These are phyloP conservation scores for Quercus tomentella DNA, from an alignment of 331 rosid species.

Conservation along the genomic window DNA sequence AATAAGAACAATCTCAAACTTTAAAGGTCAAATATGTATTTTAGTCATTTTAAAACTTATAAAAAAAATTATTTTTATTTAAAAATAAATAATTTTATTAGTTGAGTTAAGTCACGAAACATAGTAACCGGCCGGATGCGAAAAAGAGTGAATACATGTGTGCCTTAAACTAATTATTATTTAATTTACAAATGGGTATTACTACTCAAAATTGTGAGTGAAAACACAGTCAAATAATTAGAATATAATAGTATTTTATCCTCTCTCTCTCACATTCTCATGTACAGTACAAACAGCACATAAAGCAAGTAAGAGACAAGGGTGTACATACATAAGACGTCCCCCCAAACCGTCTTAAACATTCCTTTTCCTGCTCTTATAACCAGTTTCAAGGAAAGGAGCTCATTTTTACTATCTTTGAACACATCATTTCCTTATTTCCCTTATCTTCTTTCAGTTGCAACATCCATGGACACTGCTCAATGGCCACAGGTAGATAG, in stretches of 20 bases:
- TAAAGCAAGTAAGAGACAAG: slow-evolving; percentile 34
- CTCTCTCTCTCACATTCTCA: neutral
- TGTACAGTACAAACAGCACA: slow-evolving; percentile 8
- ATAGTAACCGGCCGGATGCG: no score
- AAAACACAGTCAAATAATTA: slow-evolving; percentile 11
- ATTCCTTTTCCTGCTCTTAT: slow-evolving; percentile 45
- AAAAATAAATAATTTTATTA: no score
- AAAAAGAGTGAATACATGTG: no score
- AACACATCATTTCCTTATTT: slow-evolving; percentile 3
- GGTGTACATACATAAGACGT: slow-evolving; percentile 33
- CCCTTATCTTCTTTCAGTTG: slow-evolving; percentile 13
- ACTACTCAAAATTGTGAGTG: slow-evolving; percentile 9
- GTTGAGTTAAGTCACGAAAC: no score
- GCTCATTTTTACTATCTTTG: slow-evolving; percentile 29
- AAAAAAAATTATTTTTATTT: no score
- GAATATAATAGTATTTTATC: neutral
- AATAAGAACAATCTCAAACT: no score
- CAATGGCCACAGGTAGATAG: slow-evolving; percentile 75
- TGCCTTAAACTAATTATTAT: neutral
- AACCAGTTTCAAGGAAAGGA: slow-evolving; percentile 30
- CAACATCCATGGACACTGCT: slow-evolving; percentile 66
- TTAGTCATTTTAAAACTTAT: no score
- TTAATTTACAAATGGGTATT: slow-evolving; percentile 33
- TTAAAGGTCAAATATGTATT: no score
- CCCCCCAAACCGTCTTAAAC: slow-evolving; percentile 33